Conservation (phyloP, 805 yeast species). For the Saccharomycopsis sp. region DNA sequence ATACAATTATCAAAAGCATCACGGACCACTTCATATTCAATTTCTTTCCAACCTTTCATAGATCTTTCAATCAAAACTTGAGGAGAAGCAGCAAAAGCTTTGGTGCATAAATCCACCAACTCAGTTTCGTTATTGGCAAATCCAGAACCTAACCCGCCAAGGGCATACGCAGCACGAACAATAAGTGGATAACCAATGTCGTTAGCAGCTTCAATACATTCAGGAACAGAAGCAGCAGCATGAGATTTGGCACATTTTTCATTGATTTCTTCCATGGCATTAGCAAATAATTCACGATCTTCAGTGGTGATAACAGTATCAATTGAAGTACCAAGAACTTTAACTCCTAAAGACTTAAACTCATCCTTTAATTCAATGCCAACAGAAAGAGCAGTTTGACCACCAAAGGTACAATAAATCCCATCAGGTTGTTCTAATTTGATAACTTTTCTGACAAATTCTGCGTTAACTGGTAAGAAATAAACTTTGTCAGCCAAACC, state of each 20-base stretch:
- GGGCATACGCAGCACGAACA: conserved; percentile 94
- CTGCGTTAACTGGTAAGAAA: conserved; percentile 95
- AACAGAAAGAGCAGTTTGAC: conserved; percentile 94
- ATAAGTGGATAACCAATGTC: conserved; percentile 91
- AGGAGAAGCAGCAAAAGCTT: conserved; percentile 92
- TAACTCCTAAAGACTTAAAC: conserved; percentile 82
- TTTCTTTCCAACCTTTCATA: conserved; percentile 99
- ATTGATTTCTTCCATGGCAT: conserved; percentile 87
- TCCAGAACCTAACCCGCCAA: conserved; percentile 98
- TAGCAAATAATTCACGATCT: conserved; percentile 92
- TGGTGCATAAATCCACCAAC: conserved; percentile 71
- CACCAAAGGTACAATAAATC: conserved; percentile 95
- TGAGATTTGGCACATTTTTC: conserved; percentile 94
- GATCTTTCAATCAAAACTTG: conserved; percentile 93
- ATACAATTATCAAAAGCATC: conserved; percentile 96
- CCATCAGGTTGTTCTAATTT: conserved; percentile 95
- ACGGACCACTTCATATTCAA: conserved; percentile 97
- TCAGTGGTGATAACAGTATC: conserved; percentile 96
- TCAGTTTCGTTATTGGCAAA: conserved; percentile 85
- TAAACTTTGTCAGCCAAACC: conserved; percentile 97
- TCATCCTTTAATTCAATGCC: conserved; percentile 96
- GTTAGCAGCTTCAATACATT: conserved; percentile 76
- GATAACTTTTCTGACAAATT: conserved; percentile 91
- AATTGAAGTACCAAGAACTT: conserved; percentile 93
- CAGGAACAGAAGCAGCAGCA: conserved; percentile 71